Evolutionary conservation across 2,329 filamentous ascomycete genomes (phyloP), one percentile per base, ranked within the genome.

Genomic region (Sclerotinia subarctica): DNA sequence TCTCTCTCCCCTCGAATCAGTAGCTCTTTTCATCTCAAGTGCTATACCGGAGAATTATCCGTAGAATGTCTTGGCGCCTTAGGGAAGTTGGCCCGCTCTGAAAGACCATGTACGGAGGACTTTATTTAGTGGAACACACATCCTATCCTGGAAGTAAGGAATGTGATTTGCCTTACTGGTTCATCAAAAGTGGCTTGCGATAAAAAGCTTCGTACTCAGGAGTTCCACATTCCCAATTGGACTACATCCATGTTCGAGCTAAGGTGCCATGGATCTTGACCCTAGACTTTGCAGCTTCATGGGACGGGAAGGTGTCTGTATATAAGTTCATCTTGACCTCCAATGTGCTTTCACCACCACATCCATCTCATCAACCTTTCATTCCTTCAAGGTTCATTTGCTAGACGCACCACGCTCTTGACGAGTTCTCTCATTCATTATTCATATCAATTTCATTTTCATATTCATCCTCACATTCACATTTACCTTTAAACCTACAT

Each of bases 131-230:
- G 58, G 58, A n/a, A 47, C 57, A 46, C 35, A 7, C 2, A 32
- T n/a, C 58, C 3, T 24, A 62, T 49, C 21, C 58, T 24, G 46
- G 15, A n/a, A 19, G 29, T n/a, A 49, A 38, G 44, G 58, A 38
- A 51, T 49, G 58, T 38, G 58, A 62, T 62, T 44, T 49, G 58
- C 29, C 58, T 62, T 62, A 38, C 46, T 62, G 44, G 29, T 29
- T 35, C 44, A 32, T 17, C 29, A 19, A 49, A 19, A 58, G 19
- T 42, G 56, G 56, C 17, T 15, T 29, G 21, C 38, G 44, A 35
- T n/a, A 35, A 35, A 49, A 54, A 60, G 58, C 26, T 60, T 49
- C 26, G 26, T 44, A 60, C 11, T 51, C 29, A 38, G 44, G 44
- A n/a, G 46, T 15, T n/a, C 58, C 13, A 15, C 58, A 62, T 51